Conservation (phyloP, 176 grass and related monocot genomes). For the Puya raimondii region DNA sequence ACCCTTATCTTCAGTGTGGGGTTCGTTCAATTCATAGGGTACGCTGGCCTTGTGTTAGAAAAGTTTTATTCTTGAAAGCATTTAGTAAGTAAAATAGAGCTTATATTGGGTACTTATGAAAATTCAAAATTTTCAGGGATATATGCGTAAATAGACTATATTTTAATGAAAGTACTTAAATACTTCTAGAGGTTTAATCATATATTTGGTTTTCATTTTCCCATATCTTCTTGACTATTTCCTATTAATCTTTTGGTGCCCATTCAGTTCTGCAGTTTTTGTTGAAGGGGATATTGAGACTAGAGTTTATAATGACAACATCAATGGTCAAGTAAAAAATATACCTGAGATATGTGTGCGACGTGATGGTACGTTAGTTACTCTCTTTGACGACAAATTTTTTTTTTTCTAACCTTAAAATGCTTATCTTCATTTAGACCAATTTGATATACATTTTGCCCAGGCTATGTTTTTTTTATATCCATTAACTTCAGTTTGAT, state of each 20-base stretch:
- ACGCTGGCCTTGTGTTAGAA: no score
- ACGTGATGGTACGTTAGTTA: constrained; percentile 49
- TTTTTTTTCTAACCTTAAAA: constrained; percentile 1
- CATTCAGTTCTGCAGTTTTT: constrained; percentile 66
- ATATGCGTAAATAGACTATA: no score
- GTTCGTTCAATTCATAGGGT: no score
- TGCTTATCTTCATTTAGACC: neutral
- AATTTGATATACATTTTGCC: neutral
- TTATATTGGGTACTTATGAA: no score
- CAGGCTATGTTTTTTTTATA: neutral
- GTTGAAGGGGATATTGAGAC: constrained; percentile 95
- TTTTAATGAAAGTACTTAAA: no score
- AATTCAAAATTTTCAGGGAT: no score
- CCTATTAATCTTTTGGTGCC: neutral
- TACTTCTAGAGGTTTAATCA: no score
- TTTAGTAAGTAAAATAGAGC: no score
- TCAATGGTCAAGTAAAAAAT: constrained; percentile 70
- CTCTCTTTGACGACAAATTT: constrained; percentile 2
- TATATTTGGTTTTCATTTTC: no score
- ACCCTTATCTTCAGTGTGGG: no score
- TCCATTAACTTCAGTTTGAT: neutral
- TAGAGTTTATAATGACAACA: constrained; percentile 81
- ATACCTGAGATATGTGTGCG: constrained; percentile 73
- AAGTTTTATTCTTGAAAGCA: no score
- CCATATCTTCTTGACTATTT: constrained; percentile 12